Evolutionary conservation across 169 alveolate genomes (phyloP).

Genomic region (Plasmodium coatneyi): DNA sequence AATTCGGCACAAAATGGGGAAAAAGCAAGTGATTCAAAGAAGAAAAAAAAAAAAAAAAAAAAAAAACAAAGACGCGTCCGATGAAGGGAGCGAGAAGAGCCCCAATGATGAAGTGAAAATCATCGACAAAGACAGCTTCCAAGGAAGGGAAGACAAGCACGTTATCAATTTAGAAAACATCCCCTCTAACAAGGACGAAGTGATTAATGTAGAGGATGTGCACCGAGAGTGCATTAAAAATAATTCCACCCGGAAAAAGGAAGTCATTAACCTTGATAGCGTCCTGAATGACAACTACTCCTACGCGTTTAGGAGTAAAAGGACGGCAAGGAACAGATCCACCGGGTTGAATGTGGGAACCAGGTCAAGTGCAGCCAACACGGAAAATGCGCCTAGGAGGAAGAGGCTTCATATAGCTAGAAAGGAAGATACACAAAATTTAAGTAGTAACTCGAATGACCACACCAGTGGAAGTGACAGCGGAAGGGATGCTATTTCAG

Average conservation of each 20-base stretch:
- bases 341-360: neutral
- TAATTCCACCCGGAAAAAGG: neutral
- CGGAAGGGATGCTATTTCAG: neutral
- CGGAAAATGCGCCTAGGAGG: neutral
- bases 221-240: constrained; percentile 9
- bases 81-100: neutral
- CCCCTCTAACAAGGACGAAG: neutral
- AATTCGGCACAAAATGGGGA: neutral
- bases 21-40: neutral
- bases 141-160: neutral
- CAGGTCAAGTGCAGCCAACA: neutral
- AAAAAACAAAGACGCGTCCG: neutral
- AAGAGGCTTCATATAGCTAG: neutral
- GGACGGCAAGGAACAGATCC: neutral
- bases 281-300: neutral
- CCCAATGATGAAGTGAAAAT: constrained; percentile 37
- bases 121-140: neutral
- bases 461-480: neutral
- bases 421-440: neutral
- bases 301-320: neutral
- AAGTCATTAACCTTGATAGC: constrained; percentile 27
- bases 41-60: neutral
- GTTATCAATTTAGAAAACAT: constrained; percentile 26
- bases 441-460: neutral
- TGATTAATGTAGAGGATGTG: constrained; percentile 47